phyloP scores from a whole-genome alignment of 305 asterid species.

The Fraxinus dipetala region DNA sequence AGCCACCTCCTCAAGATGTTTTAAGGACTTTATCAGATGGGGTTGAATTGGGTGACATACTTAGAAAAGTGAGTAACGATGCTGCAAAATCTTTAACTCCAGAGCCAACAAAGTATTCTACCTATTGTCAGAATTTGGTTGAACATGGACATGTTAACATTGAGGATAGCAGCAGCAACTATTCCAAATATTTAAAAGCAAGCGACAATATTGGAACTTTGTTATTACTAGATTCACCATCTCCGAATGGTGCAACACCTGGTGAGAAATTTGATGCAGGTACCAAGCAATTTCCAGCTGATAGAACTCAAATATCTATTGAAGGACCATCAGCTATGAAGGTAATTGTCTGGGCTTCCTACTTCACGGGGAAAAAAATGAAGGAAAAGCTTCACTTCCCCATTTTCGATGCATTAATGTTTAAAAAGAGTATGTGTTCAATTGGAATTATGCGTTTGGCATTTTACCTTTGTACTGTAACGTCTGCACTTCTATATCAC shows the following conservation, averaged over 20 bases:
- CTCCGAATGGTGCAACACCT: slow-evolving; percentile 37
- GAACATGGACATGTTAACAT: slow-evolving; percentile 34
- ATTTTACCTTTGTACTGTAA: neutral
- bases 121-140: slow-evolving; percentile 34
- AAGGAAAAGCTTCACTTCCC: neutral
- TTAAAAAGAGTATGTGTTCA: neutral
- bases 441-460: neutral
- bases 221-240: slow-evolving; percentile 34
- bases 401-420: neutral
- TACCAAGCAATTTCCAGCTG: slow-evolving; percentile 31
- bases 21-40: slow-evolving; percentile 65
- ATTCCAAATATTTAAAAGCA: slow-evolving; percentile 37
- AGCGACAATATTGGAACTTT: slow-evolving; percentile 32
- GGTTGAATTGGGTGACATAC: slow-evolving; percentile 46
- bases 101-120: slow-evolving; percentile 36
- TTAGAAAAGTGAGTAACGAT: slow-evolving; percentile 40
- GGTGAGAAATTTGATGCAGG: slow-evolving; percentile 31
- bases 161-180: slow-evolving; percentile 33
- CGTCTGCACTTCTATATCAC: slow-evolving; percentile 9
- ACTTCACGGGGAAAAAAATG: neutral
- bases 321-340: slow-evolving; percentile 46
- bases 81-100: slow-evolving; percentile 41
- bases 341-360: slow-evolving; percentile 40
- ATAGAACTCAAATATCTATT: slow-evolving; percentile 36
- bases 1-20: slow-evolving; percentile 68